Conservation (phyloP, 805 yeast genomes). For the Cyberlindnera xishuangbannaensis region DNA sequence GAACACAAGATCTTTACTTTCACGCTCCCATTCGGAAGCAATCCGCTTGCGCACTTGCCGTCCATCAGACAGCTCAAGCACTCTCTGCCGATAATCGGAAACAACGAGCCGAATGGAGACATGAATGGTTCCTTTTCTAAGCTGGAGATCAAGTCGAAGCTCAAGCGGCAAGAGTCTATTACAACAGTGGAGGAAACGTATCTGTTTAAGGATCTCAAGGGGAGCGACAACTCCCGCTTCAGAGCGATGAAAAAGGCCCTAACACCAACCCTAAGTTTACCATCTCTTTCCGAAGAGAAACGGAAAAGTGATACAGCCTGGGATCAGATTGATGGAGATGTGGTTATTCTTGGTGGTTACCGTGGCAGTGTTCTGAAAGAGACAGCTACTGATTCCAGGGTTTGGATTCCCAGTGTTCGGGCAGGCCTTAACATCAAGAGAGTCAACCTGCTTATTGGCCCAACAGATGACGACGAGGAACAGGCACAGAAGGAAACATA, state of each 20-base stretch:
- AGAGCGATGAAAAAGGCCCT: constrained; percentile 66
- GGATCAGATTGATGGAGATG: constrained; percentile 66
- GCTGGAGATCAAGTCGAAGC: constrained; percentile 26
- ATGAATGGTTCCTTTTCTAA: constrained; percentile 8
- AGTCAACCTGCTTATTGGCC: constrained; percentile 68
- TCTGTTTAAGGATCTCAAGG: constrained; percentile 44
- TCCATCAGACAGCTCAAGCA: constrained; percentile 16
- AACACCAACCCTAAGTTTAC: constrained; percentile 36
- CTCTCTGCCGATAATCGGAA: constrained; percentile 18
- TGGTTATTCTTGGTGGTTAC: constrained; percentile 82
- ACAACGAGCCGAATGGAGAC: constrained; percentile 12
- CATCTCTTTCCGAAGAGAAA: constrained; percentile 17
- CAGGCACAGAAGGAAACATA: constrained; percentile 45
- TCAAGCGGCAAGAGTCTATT: constrained; percentile 49
- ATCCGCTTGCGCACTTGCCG: constrained; percentile 22
- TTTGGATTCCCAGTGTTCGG: constrained; percentile 77
- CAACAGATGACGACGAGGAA: constrained; percentile 62
- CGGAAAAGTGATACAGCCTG: constrained; percentile 33
- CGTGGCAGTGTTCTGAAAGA: constrained; percentile 78
- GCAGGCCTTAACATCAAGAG: constrained; percentile 76
- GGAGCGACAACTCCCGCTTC: constrained; percentile 60
- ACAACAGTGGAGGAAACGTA: constrained; percentile 59
- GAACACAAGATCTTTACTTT: constrained; percentile 32
- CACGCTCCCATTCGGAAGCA: constrained; percentile 34
- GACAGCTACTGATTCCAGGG: constrained; percentile 51